A percentile compares a stretch with the other conserved stretches of the same genome.
Conservation (phyloP, 352 stramenopile species). For the Globisporangium mamillatum region DNA sequence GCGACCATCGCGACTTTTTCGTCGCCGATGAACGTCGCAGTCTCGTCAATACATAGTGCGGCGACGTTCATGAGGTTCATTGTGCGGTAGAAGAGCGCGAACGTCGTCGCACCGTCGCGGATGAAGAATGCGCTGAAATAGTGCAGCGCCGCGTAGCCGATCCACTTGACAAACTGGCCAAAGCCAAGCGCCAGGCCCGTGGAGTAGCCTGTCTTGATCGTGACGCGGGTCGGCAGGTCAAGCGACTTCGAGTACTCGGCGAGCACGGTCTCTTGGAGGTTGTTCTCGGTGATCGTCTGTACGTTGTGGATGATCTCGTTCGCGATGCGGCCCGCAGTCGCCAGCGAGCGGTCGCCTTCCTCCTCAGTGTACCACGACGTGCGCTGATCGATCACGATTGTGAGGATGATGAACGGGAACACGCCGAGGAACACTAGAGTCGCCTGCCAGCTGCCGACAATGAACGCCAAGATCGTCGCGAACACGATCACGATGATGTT, state of each 20-base stretch:
- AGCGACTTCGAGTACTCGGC: slow-evolving; percentile 11
- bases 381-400: slow-evolving; percentile 6
- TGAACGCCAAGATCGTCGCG: slow-evolving; percentile 14
- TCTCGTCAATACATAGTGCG: slow-evolving; percentile 25
- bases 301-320: slow-evolving; percentile 30
- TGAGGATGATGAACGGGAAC: slow-evolving; percentile 9
- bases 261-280: slow-evolving; percentile 10
- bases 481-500: slow-evolving; percentile 24
- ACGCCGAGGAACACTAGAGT: slow-evolving; percentile 8
- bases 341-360: slow-evolving; percentile 20
- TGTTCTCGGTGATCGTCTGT: slow-evolving; percentile 24
- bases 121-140: slow-evolving; percentile 16
- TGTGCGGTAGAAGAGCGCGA: slow-evolving; percentile 10
- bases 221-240: slow-evolving; percentile 11
- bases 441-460: slow-evolving; percentile 11
- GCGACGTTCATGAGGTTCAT: slow-evolving; percentile 23
- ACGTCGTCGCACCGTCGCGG: not conserved
- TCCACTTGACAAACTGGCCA: slow-evolving; percentile 14
- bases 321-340: slow-evolving; percentile 19
- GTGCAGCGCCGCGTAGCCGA: slow-evolving; percentile 10
- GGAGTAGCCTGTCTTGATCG: slow-evolving; percentile 12
- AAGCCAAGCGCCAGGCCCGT: slow-evolving; percentile 7
- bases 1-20: slow-evolving; percentile 20
- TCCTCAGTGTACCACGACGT: slow-evolving; percentile 17
- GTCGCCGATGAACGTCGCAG: slow-evolving; percentile 20